Base-by-base conservation (phyloP, 805 yeast species). In the Blastobotrys peoriensis region DNA sequence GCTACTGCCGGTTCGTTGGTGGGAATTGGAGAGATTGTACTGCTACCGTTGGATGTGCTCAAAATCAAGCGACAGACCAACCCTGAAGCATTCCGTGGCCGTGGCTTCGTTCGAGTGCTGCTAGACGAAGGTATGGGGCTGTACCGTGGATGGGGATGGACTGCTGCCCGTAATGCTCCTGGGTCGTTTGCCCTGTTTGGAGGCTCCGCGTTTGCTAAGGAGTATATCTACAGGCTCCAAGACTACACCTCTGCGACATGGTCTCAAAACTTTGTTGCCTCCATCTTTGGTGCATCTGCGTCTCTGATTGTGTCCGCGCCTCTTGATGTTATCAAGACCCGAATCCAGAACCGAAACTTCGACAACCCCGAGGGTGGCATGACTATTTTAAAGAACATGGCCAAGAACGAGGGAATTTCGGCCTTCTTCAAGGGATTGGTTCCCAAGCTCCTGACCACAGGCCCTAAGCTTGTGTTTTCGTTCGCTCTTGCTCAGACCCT, bases 91-190 rank as follows among this genome's bases (percentile, higher is more conserved):
- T 93, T 93, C 78, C 83, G 81, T 68, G 99, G 99, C 57, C 85
- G 98, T 73, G 98, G 98, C 8, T 89, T 93, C 70, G 49, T 89
- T 55, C 83, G 77, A 67, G 86, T 93, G 60, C 63, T 93, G 49
- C 61, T 73, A 45, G 98, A 93, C 63, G 98, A 93, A 70, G 98
- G 98, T 16, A 75, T 87, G 48, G 87, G 93, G 19, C 74, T 93
- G 56, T 93, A 93, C 72, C 77, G 96, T 64, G 99, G 99, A 54
- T 89, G 97, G 95, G 98, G 97, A 47, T 93, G 99, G 99, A 93
- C 99, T 48, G 95, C 95, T 56, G 99, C 99, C 36, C 83, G 99
- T 78, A 93, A 93, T 65, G 97, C 98, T 2, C 99, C 99, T 33
- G 99, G 99, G 48, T 87, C 96, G 2, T 93, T 93, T 62, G 96